Percentiles rank a stretch among this genome's conserved stretches.
phyloP scores from a whole-genome alignment of 495 filamentous ascomycete genomes.

The Talaromyces ruber region DNA sequence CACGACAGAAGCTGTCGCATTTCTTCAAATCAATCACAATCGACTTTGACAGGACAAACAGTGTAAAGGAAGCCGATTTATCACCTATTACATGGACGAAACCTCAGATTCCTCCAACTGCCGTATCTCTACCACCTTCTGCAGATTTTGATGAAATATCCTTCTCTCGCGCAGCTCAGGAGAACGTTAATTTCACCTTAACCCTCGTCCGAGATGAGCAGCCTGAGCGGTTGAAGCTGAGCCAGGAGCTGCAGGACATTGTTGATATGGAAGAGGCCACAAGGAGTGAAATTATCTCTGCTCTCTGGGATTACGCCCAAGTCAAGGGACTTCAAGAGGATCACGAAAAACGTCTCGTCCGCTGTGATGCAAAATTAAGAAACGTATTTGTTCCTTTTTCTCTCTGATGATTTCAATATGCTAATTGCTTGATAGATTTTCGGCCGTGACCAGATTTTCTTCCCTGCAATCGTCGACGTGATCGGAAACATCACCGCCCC shows the following conservation, averaged over 20 bases:
- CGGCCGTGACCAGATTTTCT: slow-evolving; percentile 66
- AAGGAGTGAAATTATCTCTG: slow-evolving; percentile 74
- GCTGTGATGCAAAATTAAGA: slow-evolving; percentile 75
- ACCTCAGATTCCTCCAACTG: slow-evolving; percentile 46
- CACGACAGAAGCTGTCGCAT: slow-evolving; percentile 66
- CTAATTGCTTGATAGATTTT: slow-evolving; percentile 52
- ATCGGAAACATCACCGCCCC: slow-evolving; percentile 67
- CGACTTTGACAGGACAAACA: slow-evolving; percentile 64
- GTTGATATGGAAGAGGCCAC: slow-evolving; percentile 84
- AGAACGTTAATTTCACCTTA: slow-evolving; percentile 86
- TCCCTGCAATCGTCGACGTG: slow-evolving; percentile 75
- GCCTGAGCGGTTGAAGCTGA: slow-evolving; percentile 75
- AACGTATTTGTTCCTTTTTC: slow-evolving; percentile 39
- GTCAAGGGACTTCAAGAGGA: slow-evolving; percentile 82
- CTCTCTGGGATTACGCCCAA: slow-evolving; percentile 91
- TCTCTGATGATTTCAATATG: not conserved
- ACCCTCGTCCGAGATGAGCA: slow-evolving; percentile 79
- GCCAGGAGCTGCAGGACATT: slow-evolving; percentile 69
- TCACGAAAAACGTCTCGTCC: slow-evolving; percentile 83
- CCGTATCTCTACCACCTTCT: slow-evolving; percentile 32
- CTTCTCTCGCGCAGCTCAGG: slow-evolving; percentile 85
- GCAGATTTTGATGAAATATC: slow-evolving; percentile 86
- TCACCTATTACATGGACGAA: slow-evolving; percentile 69
- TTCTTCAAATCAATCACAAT: slow-evolving; percentile 91
- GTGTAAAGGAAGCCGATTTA: slow-evolving; percentile 29